Evolutionary conservation across 108 stramenopile species (phyloP).

Genomic region (Nitzschia inconspicua): DNA sequence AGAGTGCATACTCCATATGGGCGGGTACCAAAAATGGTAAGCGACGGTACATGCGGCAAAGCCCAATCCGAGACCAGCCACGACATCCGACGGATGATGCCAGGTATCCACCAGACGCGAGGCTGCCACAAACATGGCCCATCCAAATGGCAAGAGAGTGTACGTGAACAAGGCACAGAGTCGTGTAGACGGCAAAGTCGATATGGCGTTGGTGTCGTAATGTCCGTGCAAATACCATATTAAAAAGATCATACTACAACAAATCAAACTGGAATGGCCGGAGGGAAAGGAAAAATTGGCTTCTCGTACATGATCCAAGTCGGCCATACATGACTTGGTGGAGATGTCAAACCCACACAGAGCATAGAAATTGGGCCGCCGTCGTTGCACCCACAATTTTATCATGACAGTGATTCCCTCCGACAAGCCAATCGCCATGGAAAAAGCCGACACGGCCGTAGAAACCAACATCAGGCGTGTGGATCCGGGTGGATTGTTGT

Average conservation of each 20-base stretch:
- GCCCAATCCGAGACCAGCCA: constrained; percentile 72
- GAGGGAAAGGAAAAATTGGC: constrained; percentile 75
- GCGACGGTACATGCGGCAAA: constrained; percentile 39
- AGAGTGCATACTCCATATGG: constrained; percentile 38
- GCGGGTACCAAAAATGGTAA: constrained; percentile 70
- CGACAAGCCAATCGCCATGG: constrained; percentile 52
- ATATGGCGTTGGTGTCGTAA: constrained; percentile 19
- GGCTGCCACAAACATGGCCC: constrained; percentile 43
- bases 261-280: constrained; percentile 66
- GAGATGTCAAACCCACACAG: constrained; percentile 67
- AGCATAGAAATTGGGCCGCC: constrained; percentile 77
- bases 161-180: constrained; percentile 4
- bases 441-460: constrained; percentile 45
- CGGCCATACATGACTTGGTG: constrained; percentile 46
- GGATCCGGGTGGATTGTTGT: background rate
- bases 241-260: constrained; percentile 64
- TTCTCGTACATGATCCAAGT: constrained; percentile 46
- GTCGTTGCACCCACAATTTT: constrained; percentile 69
- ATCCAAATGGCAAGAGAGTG: constrained; percentile 26
- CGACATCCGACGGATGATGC: constrained; percentile 82
- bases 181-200: constrained; percentile 6
- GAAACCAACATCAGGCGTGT: constrained; percentile 25
- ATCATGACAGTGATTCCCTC: constrained; percentile 62
- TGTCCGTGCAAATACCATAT: constrained; percentile 56
- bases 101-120: constrained; percentile 64